These are phyloP conservation scores for Ophiostoma triangulosporum DNA, from an alignment of 2,329 filamentous ascomycete genomes.

Conservation along the genomic window DNA sequence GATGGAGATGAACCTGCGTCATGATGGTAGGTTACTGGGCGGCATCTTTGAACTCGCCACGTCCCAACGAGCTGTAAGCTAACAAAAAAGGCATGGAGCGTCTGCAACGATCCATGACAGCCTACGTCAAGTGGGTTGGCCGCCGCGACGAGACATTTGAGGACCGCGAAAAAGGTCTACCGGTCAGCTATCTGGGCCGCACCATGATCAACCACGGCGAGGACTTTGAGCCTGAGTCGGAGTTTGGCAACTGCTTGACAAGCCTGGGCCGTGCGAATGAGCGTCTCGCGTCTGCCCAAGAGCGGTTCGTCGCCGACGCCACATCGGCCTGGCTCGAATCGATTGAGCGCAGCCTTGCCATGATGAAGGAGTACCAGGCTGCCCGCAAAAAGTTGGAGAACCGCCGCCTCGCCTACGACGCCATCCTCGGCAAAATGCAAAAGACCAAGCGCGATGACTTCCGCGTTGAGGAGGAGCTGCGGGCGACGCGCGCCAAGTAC, in stretches of 20 bases:
- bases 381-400: conserved; percentile 90
- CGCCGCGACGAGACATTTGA: conserved; percentile 67
- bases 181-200: conserved; percentile 65
- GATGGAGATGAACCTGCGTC: conserved; percentile 75
- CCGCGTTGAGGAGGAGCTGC: conserved; percentile 81
- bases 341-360: conserved; percentile 74
- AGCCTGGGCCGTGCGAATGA: conserved; percentile 78
- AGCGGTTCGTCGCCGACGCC: conserved; percentile 64
- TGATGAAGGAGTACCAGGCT: conserved; percentile 95
- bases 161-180: conserved; percentile 76
- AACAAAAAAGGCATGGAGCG: conserved; percentile 58
- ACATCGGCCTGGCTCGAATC: conserved; percentile 81
- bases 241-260: conserved; percentile 77
- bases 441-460: conserved; percentile 93
- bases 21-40: conserved; percentile 53
- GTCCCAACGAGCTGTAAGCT: background rate
- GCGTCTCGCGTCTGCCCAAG: conserved; percentile 71
- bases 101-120: conserved; percentile 71
- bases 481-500: conserved; percentile 85
- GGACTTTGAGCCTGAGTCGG: conserved; percentile 81
- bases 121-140: conserved; percentile 77
- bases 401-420: conserved; percentile 79
- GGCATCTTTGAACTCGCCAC: background rate
- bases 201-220: conserved; percentile 83
- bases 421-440: conserved; percentile 77